A percentile compares a stretch with the other conserved stretches of the same genome.
Conservation (phyloP, 1,139 yeast genomes). For the Lodderomyces jiufengensis region DNA sequence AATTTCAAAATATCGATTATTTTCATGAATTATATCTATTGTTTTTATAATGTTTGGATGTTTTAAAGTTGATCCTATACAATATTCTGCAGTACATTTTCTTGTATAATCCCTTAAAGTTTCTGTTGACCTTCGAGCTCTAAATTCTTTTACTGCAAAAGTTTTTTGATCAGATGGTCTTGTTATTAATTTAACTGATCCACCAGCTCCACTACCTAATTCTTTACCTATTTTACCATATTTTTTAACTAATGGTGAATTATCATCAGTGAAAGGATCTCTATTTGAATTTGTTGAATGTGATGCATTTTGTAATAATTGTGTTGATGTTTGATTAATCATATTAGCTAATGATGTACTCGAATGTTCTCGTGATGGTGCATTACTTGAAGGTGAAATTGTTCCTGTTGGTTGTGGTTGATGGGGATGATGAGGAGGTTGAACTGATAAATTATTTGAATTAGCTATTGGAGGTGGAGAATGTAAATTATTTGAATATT, state of each 20-base stretch:
- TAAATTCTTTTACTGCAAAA: conserved; percentile 95
- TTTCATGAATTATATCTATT: conserved; percentile 84
- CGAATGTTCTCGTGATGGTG: conserved; percentile 34
- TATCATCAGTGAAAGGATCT: conserved; percentile 49
- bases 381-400: conserved; percentile 11
- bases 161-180: conserved; percentile 79
- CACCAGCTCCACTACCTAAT: conserved; percentile 97
- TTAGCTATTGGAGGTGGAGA: conserved; percentile 28
- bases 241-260: conserved; percentile 70
- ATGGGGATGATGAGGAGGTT: too few species aligned
- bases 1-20: conserved; percentile 82
- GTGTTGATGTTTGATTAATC: conserved; percentile 44
- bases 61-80: conserved; percentile 92
- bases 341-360: conserved; percentile 41
- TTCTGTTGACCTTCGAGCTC: conserved; percentile 82
- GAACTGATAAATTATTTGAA: not conserved
- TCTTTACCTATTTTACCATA: conserved; percentile 89
- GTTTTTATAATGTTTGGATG: conserved; percentile 95
- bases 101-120: conserved; percentile 85
- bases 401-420: too few species aligned
- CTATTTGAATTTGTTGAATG: conserved; percentile 23
- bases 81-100: conserved; percentile 95
- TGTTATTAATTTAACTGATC: conserved; percentile 82
- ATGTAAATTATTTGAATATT: conserved; percentile 27
- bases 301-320: conserved; percentile 39